Conservation (phyloP, 148 eudicot genomes). For the Camellia lanceoleosa region DNA sequence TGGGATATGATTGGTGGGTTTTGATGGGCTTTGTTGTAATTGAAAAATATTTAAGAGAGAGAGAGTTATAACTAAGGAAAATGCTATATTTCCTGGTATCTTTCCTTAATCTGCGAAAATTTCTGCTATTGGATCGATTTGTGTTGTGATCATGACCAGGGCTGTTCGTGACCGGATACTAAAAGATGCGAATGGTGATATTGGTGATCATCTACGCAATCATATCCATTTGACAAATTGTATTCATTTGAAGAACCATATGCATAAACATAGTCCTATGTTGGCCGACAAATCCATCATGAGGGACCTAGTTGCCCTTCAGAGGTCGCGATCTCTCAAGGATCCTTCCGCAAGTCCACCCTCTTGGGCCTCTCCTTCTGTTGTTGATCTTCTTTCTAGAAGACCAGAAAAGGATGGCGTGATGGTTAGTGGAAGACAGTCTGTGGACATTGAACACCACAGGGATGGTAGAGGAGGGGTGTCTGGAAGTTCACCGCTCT, state of each 20-base stretch:
- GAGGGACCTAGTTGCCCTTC: slow-evolving; percentile 87
- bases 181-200: slow-evolving; percentile 82
- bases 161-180: slow-evolving; percentile 74
- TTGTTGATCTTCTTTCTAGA: slow-evolving; percentile 45
- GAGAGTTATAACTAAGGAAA: slow-evolving; percentile 26
- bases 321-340: slow-evolving; percentile 77
- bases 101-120: slow-evolving; percentile 28
- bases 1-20: slow-evolving; percentile 12
- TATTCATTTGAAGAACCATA: slow-evolving; percentile 94
- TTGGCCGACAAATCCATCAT: slow-evolving; percentile 62
- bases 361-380: slow-evolving; percentile 66
- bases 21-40: slow-evolving; percentile 15
- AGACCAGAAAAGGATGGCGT: slow-evolving; percentile 39
- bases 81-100: slow-evolving; percentile 37
- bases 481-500: slow-evolving; percentile 43
- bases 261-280: slow-evolving; percentile 91
- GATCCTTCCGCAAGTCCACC: slow-evolving; percentile 94
- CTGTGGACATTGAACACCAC: slow-evolving; percentile 41
- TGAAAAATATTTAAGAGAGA: not conserved
- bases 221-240: slow-evolving; percentile 96
- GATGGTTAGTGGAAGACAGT: slow-evolving; percentile 50
- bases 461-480: slow-evolving; percentile 37
- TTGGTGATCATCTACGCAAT: slow-evolving; percentile 74
- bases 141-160: slow-evolving; percentile 73
- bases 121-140: slow-evolving; percentile 23